Percentiles rank a stretch among this genome's conserved stretches.
These are phyloP conservation scores for Cadophora luteo-olivacea DNA, from an alignment of 2,329 filamentous ascomycete species.

Conservation along the genomic window DNA sequence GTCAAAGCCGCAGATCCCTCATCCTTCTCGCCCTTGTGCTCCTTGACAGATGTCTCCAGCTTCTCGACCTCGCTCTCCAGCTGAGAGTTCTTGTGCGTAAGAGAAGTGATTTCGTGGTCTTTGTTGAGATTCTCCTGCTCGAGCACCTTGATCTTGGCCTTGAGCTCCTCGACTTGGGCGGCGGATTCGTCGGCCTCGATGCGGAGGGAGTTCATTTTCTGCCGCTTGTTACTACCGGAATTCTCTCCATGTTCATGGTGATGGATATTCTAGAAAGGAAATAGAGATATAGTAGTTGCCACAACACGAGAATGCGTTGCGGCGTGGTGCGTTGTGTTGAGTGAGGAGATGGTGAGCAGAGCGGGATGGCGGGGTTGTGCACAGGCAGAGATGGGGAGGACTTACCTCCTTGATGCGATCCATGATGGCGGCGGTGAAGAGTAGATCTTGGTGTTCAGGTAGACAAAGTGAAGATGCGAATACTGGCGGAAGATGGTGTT, in stretches of 20 bases:
- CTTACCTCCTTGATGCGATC: conserved; percentile 91
- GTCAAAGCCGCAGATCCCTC: conserved; percentile 83
- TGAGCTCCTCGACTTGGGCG: conserved; percentile 84
- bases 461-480: conserved; percentile 6
- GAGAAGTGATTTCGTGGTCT: conserved; percentile 97
- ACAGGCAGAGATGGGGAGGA: conserved; percentile 39
- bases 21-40: conserved; percentile 85
- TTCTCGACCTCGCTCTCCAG: conserved; percentile 93
- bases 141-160: conserved; percentile 83
- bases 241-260: conserved; percentile 11
- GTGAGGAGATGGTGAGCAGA: conserved; percentile 6
- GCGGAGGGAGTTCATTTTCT: conserved; percentile 97
- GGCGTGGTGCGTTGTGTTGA: conserved; percentile 14
- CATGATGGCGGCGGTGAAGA: conserved; percentile 58
- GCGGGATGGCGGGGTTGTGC: conserved; percentile 42
- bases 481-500: conserved; percentile 8
- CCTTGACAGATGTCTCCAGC: conserved; percentile 82
- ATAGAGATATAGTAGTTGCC: conserved; percentile 10
- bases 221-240: conserved; percentile 11
- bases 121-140: conserved; percentile 96
- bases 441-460: conserved; percentile 15
- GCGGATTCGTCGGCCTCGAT: conserved; percentile 88
- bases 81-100: conserved; percentile 92
- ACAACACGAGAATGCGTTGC: conserved; percentile 11
- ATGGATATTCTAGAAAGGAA: not conserved